Evolutionary conservation across 2,329 filamentous ascomycete species (phyloP), one percentile per base, ranked within the genome.

Genomic region (Aspergillus quadrilineatus): DNA sequence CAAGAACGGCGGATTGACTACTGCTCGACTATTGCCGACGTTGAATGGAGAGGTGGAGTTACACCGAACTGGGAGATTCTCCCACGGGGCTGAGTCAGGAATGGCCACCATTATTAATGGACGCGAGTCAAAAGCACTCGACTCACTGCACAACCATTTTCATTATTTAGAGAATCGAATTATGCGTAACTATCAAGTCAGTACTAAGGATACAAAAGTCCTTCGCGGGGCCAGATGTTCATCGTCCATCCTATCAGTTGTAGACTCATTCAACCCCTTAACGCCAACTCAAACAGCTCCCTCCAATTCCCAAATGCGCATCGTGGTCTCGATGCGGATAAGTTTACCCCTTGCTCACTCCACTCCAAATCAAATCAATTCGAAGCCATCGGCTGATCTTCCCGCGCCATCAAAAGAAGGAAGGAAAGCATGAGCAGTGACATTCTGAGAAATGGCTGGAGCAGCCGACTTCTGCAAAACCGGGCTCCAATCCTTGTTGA

Each of bases 341-440:
- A 53, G 26, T 41, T 54, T 54, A 49, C 36, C 44, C 43, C 52
- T 54, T 53, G 22, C 34, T 15, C 26, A 6, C 26, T 46, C 42
- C n/a, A 15, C 37, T 44, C n/a, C 46, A 26, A 9, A 29, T 45
- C 32, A 55, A 22, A 55, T 32, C 17, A 50, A 12, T 36, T 55
- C 53, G 39, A 55, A 55, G 17, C 30, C 53, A 26, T 50, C 37
- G n/a, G 60, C 43, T 22, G 42, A 34, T 45, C 69, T 66, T 15
- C 57, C 64, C n/a, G 65, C 53, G 8, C 69, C 68, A 51, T 72
- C 70, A 49, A 67, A 67, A 14, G 62, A 59, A 36, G 68, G 68
- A 8, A 71, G 57, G 48, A 64, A 65, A 2, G 64, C 69, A 56
- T 70, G 67, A 8, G 63, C 67, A 52, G 67, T 70, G 42, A 70